Evolutionary conservation across 192 early-diverging fungal genomes (phyloP).

Genomic region (Coemansia sp.): DNA sequence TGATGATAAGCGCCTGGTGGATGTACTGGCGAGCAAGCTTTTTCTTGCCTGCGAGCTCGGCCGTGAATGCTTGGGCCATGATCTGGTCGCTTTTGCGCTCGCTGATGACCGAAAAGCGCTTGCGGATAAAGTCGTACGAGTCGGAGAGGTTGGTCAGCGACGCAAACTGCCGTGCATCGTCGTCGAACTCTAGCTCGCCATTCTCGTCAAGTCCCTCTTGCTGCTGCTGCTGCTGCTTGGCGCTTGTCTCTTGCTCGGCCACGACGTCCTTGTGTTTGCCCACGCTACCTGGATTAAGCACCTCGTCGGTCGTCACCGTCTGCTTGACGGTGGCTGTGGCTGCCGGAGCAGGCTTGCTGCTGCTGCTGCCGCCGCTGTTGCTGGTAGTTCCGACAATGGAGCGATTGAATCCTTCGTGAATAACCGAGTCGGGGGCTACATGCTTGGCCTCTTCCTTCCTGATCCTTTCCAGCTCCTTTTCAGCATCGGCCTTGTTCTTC

Average conservation of each 20-base stretch:
- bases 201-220: conserved; percentile 59
- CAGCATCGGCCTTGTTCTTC: conserved; percentile 31
- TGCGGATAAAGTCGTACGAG: conserved; percentile 62
- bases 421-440: conserved; percentile 67
- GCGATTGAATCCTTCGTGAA: conserved; percentile 62
- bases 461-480: conserved; percentile 57
- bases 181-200: conserved; percentile 56
- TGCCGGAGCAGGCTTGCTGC: conserved; percentile 31
- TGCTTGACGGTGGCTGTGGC: conserved; percentile 42
- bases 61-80: conserved; percentile 77
- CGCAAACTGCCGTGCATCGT: conserved; percentile 59
- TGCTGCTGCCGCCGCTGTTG: conserved; percentile 33
- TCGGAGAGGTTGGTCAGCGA: conserved; percentile 59
- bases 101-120: conserved; percentile 66
- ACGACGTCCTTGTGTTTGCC: conserved; percentile 16
- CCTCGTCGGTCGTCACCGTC: conserved; percentile 62
- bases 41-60: conserved; percentile 69
- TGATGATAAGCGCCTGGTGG: conserved; percentile 75
- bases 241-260: conserved; percentile 4
- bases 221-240: conserved; percentile 47
- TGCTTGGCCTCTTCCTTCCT: conserved; percentile 64
- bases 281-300: conserved; percentile 56
- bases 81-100: conserved; percentile 78
- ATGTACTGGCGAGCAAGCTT: conserved; percentile 71
- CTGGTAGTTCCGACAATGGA: conserved; percentile 54